phyloP scores from a whole-genome alignment of 2,329 filamentous ascomycete species.

The Nemania abortiva region DNA sequence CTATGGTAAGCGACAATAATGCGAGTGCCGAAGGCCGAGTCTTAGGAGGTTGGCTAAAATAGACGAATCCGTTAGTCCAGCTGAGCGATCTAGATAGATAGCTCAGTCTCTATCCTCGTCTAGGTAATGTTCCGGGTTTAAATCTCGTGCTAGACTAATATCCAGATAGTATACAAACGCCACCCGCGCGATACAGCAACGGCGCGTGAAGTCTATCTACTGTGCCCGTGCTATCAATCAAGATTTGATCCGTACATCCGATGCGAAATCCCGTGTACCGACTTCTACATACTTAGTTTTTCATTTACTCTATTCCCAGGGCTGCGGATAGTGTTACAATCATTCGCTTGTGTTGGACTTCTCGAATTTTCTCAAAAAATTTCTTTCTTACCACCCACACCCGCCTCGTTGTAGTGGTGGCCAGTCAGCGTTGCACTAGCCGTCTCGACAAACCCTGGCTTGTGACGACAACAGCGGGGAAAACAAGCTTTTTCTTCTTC shows the following conservation, averaged over 20 bases:
- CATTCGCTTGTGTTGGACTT: not conserved
- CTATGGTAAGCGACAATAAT: not conserved
- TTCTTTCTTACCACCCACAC: not conserved
- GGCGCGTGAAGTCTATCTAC: not conserved
- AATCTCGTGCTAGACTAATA: not conserved
- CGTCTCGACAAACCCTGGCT: not conserved
- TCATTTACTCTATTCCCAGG: not conserved
- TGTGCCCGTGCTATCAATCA: not conserved
- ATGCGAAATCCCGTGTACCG: not conserved
- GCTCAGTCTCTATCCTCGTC: not conserved
- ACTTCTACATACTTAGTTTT: no score
- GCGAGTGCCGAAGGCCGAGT: conserved; percentile 34
- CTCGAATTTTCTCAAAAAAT: not conserved
- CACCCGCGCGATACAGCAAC: no score
- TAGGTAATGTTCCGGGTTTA: not conserved
- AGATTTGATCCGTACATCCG: not conserved
- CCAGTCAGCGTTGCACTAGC: conserved; percentile 5
- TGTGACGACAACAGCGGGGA: conserved; percentile 17
- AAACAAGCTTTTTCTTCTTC: conserved; percentile 24
- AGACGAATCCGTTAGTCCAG: not conserved
- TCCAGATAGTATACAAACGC: not conserved
- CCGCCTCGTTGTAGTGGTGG: not conserved
- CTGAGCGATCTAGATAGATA: not conserved
- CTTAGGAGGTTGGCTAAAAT: not conserved
- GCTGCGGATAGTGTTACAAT: not conserved